phyloP scores from a whole-genome alignment of 805 yeast species.

The Sugiyamaella floridensis region DNA sequence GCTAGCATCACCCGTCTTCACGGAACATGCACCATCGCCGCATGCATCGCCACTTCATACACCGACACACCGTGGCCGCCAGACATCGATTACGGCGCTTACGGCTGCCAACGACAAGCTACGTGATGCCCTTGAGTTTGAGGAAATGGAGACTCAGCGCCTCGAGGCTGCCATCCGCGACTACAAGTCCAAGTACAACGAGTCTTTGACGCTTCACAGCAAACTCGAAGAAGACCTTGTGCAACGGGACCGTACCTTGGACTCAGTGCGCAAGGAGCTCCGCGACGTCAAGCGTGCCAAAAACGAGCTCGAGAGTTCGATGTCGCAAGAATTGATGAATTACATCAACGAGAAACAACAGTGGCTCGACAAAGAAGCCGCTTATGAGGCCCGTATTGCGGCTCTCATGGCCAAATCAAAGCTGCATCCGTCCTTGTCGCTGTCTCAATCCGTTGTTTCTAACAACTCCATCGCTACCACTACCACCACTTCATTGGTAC shows the following conservation, averaged over 20 bases:
- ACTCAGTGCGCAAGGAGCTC: conserved; percentile 16
- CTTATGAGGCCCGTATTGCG: conserved; percentile 9
- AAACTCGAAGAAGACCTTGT: conserved; percentile 27
- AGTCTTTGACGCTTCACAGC: conserved; percentile 13
- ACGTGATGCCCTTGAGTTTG: conserved; percentile 16
- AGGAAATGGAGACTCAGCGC: conserved; percentile 15
- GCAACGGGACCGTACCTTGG: conserved; percentile 18
- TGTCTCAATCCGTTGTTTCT: not conserved
- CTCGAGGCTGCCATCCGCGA: conserved; percentile 15
- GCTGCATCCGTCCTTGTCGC: not conserved
- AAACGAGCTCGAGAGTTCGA: conserved; percentile 21
- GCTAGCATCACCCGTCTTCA: not conserved
- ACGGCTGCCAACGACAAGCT: conserved; percentile 10
- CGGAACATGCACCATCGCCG: not conserved
- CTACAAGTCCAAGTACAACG: conserved; percentile 10
- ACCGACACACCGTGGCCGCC: not conserved
- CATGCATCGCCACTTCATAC: not conserved
- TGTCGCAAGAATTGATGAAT: conserved; percentile 26
- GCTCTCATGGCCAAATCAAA: not conserved
- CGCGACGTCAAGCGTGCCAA: conserved; percentile 15
- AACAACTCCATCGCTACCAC: not conserved
- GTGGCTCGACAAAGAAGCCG: conserved; percentile 24
- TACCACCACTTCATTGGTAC: not conserved
- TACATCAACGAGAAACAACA: conserved; percentile 23
- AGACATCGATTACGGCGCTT: not conserved